Percentiles rank a stretch among this genome's conserved stretches.
Evolutionary conservation across 805 yeast genomes (phyloP).

Genomic region (Candida golubevii): DNA sequence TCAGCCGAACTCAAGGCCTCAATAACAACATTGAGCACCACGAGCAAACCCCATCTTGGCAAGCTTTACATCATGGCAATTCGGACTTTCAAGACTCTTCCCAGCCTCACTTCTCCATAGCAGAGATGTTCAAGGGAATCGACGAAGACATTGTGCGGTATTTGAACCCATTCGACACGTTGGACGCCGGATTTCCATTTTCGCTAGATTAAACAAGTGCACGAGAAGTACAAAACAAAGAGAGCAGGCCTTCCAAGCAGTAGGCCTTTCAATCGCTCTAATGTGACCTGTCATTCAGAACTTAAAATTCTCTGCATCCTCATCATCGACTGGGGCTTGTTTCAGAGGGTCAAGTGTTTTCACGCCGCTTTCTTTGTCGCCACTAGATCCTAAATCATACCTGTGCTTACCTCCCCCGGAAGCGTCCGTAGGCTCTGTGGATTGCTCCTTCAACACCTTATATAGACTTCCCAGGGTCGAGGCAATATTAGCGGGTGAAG

Average conservation of each 20-base stretch:
- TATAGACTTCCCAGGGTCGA: constrained; percentile 8
- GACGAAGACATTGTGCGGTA: constrained; percentile 27
- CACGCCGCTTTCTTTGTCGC: neutral
- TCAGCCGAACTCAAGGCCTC: neutral
- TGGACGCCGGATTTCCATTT: constrained; percentile 1
- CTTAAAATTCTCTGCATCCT: constrained; percentile 5
- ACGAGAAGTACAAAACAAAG: too few species aligned
- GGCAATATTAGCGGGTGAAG: neutral
- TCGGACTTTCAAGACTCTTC: neutral
- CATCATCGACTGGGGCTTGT: neutral
- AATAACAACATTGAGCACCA: neutral
- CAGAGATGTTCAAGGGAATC: constrained; percentile 29
- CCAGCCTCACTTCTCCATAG: constrained; percentile 12
- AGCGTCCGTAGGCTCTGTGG: constrained; percentile 1
- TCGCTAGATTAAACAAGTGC: neutral
- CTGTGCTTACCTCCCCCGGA: constrained; percentile 3
- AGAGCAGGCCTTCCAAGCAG: too few species aligned
- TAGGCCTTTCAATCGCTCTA: too few species aligned
- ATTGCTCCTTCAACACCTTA: constrained; percentile 14
- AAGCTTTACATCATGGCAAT: too few species aligned
- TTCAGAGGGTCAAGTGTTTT: neutral
- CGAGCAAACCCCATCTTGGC: neutral
- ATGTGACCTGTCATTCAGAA: constrained; percentile 1
- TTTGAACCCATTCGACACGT: constrained; percentile 25
- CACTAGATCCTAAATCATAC: constrained; percentile 2